Evolutionary conservation across 768 basidiomycete genomes (phyloP), one percentile per base, ranked within the genome.

Genomic region (Termitomyces sp.): DNA sequence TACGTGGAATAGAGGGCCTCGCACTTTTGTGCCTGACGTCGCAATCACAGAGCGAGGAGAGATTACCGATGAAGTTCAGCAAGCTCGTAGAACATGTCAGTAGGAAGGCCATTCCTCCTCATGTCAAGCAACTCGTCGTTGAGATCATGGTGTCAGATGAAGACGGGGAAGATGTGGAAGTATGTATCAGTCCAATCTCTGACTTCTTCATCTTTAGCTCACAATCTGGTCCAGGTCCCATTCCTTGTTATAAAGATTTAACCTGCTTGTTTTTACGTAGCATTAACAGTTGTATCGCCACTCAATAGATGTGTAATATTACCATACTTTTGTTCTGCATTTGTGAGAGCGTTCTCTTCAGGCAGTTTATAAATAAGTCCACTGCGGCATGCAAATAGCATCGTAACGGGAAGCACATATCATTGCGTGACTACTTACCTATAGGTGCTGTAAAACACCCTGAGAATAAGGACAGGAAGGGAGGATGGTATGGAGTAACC

Each of bases 131-230:
- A 64, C 79, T 98, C 39, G 78, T 96, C 43, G 91, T 94, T 14
- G 97, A 98, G 73, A 84, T 98, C 47, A 96, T 98, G 93, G 89
- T 89, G 25, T 84, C 82, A 55, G 95, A 98, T 65, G 92, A 93
- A 66, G 82, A 91, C 12, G 93, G 83, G 51, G 96, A 98, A 70
- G 96, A 98, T 66, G 94, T 98, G 19, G 96, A 98, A 79, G 94
- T 91, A 63, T 54, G 75, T 66, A 17, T 42, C 34, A 35, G 12
- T 32, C 5, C 27, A n/a, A 53, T 23, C 9, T 43, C n/a, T 11
- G 14, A 39, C 41, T 52, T 30, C 30, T 8, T 3, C 35, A 30
- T 46, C 34, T 48, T 32, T 32, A 49, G 14, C 46, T 60, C 32
- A 52, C 54, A 48, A 44, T 19, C 27, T 52, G 4, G 28, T 35